Evolutionary conservation across 805 yeast genomes (phyloP).

Genomic region (Suhomyces canberraensis): DNA sequence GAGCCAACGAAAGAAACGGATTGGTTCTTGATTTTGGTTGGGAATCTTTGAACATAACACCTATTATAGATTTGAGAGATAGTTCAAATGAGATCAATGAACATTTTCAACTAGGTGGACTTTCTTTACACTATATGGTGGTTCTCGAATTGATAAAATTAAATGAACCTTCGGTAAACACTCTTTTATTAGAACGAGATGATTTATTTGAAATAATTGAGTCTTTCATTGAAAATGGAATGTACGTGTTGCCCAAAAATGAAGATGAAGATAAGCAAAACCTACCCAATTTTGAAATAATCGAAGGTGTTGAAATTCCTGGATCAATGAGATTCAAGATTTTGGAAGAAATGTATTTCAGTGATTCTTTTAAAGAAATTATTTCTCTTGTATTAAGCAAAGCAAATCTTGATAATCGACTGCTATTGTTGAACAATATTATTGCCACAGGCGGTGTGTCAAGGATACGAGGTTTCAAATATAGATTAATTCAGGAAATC

Average conservation of each 20-base stretch:
- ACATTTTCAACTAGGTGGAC: conserved; percentile 11
- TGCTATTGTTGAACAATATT: conserved; percentile 15
- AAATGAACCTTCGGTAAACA: conserved; percentile 8
- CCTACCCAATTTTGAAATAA: not conserved
- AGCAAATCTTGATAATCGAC: conserved; percentile 19
- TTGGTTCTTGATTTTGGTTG: conserved; percentile 30
- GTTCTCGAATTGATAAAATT: conserved; percentile 13
- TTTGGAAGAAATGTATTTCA: conserved; percentile 9
- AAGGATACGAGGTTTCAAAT: conserved; percentile 22
- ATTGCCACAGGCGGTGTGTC: conserved; percentile 24
- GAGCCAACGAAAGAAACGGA: conserved; percentile 20
- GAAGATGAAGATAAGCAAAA: not conserved
- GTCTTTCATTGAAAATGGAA: conserved; percentile 12
- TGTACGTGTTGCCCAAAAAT: conserved; percentile 5
- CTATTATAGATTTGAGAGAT: conserved; percentile 24
- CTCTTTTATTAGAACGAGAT: conserved; percentile 5
- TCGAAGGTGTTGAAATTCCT: conserved; percentile 11
- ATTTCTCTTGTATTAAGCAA: conserved; percentile 8
- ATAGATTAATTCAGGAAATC: conserved; percentile 13
- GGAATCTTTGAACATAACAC: conserved; percentile 16
- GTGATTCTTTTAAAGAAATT: conserved; percentile 5
- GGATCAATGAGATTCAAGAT: conserved; percentile 12
- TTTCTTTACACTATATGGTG: conserved; percentile 17
- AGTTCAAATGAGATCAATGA: conserved; percentile 1
- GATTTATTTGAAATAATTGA: conserved; percentile 17